Conservation (phyloP, 768 basidiomycete genomes). For the Termitomyces titanicus region DNA sequence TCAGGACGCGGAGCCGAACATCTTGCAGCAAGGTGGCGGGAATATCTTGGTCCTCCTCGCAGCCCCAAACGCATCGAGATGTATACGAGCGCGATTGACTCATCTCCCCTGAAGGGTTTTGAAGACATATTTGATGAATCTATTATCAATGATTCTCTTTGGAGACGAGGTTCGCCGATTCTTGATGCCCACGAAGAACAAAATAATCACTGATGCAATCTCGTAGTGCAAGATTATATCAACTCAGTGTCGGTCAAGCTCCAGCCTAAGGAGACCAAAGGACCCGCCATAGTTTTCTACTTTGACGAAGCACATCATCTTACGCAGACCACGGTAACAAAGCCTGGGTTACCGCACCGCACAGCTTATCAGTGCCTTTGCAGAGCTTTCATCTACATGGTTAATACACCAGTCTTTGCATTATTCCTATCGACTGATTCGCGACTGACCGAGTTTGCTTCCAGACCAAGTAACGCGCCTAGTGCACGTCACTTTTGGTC, state of each 20-base stretch:
- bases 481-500: too few relatives aligned
- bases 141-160: neutral
- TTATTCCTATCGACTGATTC: constrained; percentile 1
- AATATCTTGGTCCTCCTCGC: neutral
- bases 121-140: neutral
- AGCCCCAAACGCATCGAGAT: neutral
- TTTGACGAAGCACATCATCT: constrained; percentile 1
- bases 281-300: neutral
- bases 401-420: neutral
- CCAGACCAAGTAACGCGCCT: too few relatives aligned
- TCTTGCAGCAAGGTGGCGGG: neutral
- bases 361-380: constrained; percentile 1
- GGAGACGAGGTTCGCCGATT: neutral
- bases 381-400: neutral
- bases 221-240: neutral
- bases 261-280: neutral
- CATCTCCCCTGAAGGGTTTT: neutral
- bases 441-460: too few relatives aligned
- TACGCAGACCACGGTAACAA: neutral
- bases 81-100: neutral
- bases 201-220: neutral
- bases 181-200: neutral
- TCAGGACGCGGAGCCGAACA: too few relatives aligned
- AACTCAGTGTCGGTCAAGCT: neutral
- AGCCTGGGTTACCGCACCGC: neutral